These are phyloP conservation scores for Brassica nigra DNA, from an alignment of 345 rosid species.

Conservation along the genomic window DNA sequence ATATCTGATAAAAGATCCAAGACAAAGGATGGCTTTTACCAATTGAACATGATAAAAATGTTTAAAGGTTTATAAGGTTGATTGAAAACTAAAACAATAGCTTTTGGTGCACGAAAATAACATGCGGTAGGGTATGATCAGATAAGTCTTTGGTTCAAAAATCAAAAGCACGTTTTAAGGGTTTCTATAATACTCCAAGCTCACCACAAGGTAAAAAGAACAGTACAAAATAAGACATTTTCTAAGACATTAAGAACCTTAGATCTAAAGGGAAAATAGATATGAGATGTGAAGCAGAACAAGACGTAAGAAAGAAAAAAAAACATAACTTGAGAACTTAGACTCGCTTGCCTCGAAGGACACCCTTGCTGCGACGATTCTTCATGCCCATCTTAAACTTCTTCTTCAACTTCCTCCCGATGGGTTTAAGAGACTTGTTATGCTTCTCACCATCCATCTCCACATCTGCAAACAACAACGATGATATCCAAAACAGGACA, in stretches of 20 bases:
- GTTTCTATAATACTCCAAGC: background rate
- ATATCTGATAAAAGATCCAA: background rate
- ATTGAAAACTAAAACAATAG: background rate
- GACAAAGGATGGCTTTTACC: background rate
- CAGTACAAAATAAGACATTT: background rate
- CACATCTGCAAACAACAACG: slow-evolving; percentile 46
- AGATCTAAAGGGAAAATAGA: background rate
- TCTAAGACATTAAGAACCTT: slow-evolving; percentile 9
- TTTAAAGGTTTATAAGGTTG: background rate
- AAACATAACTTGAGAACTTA: background rate
- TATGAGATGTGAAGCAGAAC: background rate
- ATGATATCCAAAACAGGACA: slow-evolving; percentile 10
- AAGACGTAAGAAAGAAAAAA: background rate
- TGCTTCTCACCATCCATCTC: slow-evolving; percentile 60
- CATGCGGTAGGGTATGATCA: background rate
- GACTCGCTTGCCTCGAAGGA: slow-evolving; percentile 49
- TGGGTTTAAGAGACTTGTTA: slow-evolving; percentile 58
- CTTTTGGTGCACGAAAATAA: background rate
- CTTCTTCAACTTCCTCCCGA: slow-evolving; percentile 70
- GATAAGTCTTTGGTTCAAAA: background rate
- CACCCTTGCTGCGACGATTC: slow-evolving; percentile 69
- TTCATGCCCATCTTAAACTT: slow-evolving; percentile 63
- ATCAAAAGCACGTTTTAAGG: background rate
- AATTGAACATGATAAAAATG: background rate
- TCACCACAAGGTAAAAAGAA: background rate